Evolutionary conservation across 805 yeast species (phyloP).

Genomic region (Kuraishia capsulata): DNA sequence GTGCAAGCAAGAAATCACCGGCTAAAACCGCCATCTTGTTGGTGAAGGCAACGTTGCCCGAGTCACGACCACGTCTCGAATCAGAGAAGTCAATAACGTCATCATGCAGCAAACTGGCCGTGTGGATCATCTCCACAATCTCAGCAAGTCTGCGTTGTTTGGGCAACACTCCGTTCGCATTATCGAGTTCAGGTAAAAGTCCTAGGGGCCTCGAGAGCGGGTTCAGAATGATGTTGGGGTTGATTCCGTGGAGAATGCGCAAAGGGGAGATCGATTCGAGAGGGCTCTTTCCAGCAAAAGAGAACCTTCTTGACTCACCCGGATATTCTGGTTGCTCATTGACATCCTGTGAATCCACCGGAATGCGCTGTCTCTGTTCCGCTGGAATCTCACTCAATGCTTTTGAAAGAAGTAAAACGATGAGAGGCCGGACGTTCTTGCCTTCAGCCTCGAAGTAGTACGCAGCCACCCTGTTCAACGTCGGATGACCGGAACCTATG

Average conservation of each 20-base stretch:
- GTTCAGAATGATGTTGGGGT: conserved; percentile 72
- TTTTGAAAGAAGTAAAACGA: conserved; percentile 75
- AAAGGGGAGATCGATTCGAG: conserved; percentile 71
- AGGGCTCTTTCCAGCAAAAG: conserved; percentile 52
- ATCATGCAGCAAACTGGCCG: conserved; percentile 91
- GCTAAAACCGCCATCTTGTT: conserved; percentile 97
- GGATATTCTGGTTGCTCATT: conserved; percentile 54
- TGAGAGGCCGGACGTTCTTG: conserved; percentile 86
- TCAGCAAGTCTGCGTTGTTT: conserved; percentile 94
- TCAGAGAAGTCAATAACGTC: conserved; percentile 92
- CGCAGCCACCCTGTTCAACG: conserved; percentile 82
- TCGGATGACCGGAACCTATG: conserved; percentile 91
- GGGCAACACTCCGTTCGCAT: conserved; percentile 75
- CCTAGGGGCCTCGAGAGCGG: conserved; percentile 80
- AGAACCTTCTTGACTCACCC: conserved; percentile 45
- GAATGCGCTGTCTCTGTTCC: conserved; percentile 53
- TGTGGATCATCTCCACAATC: conserved; percentile 97
- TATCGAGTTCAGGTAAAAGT: conserved; percentile 43
- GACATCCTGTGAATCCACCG: conserved; percentile 56
- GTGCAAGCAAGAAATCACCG: conserved; percentile 89
- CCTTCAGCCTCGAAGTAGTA: conserved; percentile 97
- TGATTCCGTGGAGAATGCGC: conserved; percentile 78
- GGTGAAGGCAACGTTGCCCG: conserved; percentile 89
- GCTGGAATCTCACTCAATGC: conserved; percentile 72
- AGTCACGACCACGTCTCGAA: conserved; percentile 80